Evolutionary conservation across 2,329 filamentous ascomycete species (phyloP).

Genomic region (Aspergillus spinulosporus): DNA sequence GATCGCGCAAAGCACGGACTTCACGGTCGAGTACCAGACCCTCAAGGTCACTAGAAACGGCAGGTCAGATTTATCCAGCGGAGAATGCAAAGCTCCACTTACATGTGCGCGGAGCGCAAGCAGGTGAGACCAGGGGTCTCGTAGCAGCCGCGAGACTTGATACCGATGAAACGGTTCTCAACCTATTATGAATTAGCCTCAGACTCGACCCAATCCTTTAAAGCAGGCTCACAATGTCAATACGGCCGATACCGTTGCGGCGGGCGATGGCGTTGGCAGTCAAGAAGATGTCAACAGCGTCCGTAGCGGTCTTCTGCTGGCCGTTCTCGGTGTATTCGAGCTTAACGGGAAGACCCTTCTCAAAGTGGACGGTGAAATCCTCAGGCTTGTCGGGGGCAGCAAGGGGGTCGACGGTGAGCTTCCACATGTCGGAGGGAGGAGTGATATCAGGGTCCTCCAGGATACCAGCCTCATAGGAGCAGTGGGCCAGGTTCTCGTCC

Average conservation of each 20-base stretch:
- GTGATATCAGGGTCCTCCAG: constrained; percentile 57
- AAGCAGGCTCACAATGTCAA: constrained; percentile 60
- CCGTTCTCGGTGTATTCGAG: constrained; percentile 54
- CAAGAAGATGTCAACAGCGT: constrained; percentile 70
- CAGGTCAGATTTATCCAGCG: constrained; percentile 16
- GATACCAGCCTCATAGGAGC: constrained; percentile 71
- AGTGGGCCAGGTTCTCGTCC: constrained; percentile 67
- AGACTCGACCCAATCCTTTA: too few relatives aligned
- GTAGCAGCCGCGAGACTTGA: constrained; percentile 81
- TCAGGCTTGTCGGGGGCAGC: constrained; percentile 69
- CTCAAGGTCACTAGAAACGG: constrained; percentile 13
- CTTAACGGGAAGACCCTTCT: constrained; percentile 71
- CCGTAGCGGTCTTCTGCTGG: constrained; percentile 59
- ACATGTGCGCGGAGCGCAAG: constrained; percentile 41
- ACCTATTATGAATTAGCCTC: constrained; percentile 42
- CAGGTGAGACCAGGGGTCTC: constrained; percentile 50
- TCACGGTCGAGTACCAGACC: constrained; percentile 68
- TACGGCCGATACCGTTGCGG: constrained; percentile 72
- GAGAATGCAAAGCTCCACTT: not conserved
- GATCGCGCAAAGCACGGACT: constrained; percentile 68
- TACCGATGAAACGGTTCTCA: constrained; percentile 75
- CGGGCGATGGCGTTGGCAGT: constrained; percentile 70
- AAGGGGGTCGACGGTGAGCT: constrained; percentile 62
- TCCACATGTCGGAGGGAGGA: constrained; percentile 79
- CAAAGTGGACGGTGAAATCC: constrained; percentile 70